These are phyloP conservation scores for Linnemannia hyalina DNA, from an alignment of 192 early-diverging fungal genomes.

Conservation along the genomic window DNA sequence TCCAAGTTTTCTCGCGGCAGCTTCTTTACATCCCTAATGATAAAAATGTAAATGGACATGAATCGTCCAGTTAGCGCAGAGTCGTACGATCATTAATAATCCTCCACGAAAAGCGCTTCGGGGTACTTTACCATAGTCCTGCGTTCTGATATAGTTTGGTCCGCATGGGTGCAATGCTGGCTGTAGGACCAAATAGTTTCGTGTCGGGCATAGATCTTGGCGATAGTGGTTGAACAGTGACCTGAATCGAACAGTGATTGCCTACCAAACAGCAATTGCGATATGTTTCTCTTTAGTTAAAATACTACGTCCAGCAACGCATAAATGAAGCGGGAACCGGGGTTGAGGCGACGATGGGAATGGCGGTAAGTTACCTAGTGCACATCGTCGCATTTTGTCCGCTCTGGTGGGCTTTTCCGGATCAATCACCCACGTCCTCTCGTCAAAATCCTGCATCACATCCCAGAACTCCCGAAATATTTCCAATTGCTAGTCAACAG, in stretches of 20 bases:
- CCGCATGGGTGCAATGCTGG: slow-evolving; percentile 38
- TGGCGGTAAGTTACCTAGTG: slow-evolving; percentile 19
- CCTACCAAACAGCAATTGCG: not conserved
- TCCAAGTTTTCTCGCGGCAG: slow-evolving; percentile 40
- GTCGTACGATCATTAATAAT: not conserved
- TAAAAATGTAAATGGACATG: not conserved
- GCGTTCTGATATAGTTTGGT: slow-evolving; percentile 33
- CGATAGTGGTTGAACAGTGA: slow-evolving; percentile 30
- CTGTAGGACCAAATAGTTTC: slow-evolving; percentile 32
- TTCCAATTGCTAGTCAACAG: slow-evolving; percentile 9
- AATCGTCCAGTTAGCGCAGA: not conserved
- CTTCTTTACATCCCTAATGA: slow-evolving; percentile 20
- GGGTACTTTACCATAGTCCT: slow-evolving; percentile 27
- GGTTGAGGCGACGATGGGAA: not conserved
- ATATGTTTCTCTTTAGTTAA: not conserved
- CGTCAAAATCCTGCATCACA: slow-evolving; percentile 58
- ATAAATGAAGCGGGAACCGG: not conserved
- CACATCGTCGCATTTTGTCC: slow-evolving; percentile 51
- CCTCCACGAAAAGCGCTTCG: not conserved
- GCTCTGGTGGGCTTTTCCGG: slow-evolving; percentile 49
- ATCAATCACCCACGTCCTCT: slow-evolving; percentile 51
- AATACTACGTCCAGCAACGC: not conserved
- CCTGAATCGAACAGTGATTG: slow-evolving; percentile 54
- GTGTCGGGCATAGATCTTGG: slow-evolving; percentile 33
- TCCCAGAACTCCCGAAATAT: slow-evolving; percentile 46